Conservation (phyloP, 2,329 filamentous ascomycete genomes). For the Dendryphion nanum region DNA sequence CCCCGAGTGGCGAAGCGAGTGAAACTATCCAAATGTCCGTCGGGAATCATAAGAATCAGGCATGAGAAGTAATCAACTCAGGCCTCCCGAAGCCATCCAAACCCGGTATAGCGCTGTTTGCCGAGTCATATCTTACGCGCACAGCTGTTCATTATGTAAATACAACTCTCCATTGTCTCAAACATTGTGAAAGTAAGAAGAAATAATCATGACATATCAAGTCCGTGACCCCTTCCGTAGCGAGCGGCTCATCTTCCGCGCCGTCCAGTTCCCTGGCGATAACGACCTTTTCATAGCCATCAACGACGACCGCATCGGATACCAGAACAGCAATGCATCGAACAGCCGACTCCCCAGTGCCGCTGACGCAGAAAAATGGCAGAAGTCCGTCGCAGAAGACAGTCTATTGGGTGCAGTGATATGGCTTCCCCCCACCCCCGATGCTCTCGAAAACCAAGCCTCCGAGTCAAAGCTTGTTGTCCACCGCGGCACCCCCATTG, state of each 20-base stretch:
- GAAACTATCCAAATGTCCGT: too few species aligned
- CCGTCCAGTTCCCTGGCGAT: constrained; percentile 19
- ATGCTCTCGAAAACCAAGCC: background rate
- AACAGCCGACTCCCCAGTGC: constrained; percentile 19
- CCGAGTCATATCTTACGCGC: too few species aligned
- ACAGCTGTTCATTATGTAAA: too few species aligned
- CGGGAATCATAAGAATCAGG: too few species aligned
- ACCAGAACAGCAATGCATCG: constrained; percentile 21
- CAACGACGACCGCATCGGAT: constrained; percentile 21
- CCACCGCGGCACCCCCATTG: constrained; percentile 10
- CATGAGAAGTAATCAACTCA: too few species aligned
- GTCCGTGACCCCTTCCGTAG: constrained; percentile 20
- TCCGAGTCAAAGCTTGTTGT: background rate
- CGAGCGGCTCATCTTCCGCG: constrained; percentile 23
- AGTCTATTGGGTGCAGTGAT: constrained; percentile 22
- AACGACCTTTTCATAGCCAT: constrained; percentile 22
- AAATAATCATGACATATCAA: too few species aligned
- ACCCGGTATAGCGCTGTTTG: too few species aligned
- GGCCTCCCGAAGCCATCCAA: too few species aligned
- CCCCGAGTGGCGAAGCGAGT: too few species aligned
- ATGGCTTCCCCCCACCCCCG: constrained; percentile 7
- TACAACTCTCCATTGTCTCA: background rate
- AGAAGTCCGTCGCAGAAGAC: constrained; percentile 16
- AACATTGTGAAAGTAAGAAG: background rate
- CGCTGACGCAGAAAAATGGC: constrained; percentile 14